Conservation (phyloP, 1,139 yeast species). For the Saccharomycopsis hybrid region DNA sequence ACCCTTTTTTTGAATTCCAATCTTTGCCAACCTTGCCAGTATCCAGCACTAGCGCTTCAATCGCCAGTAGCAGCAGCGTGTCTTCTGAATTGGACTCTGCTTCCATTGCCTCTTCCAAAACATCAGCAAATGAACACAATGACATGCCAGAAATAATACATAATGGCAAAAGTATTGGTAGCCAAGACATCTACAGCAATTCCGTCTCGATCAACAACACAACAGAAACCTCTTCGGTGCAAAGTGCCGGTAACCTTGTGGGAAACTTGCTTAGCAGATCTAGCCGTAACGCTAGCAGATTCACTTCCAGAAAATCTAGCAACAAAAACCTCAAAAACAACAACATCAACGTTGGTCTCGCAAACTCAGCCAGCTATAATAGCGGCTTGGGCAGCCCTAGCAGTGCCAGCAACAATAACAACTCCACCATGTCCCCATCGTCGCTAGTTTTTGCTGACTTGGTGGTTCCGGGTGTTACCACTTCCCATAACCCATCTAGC, state of each 20-base stretch:
- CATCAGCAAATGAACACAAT: background rate
- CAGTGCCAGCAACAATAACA: background rate
- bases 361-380: too few species aligned
- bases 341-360: background rate
- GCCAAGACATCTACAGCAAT: background rate
- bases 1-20: background rate
- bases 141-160: background rate
- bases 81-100: background rate
- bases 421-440: background rate
- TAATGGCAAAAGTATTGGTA: too few species aligned
- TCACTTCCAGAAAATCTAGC: slow-evolving; percentile 6
- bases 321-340: slow-evolving; percentile 4
- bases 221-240: background rate
- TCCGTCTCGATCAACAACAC: background rate
- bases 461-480: background rate
- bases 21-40: background rate
- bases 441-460: background rate
- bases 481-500: background rate
- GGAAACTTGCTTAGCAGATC: background rate
- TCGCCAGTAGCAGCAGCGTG: background rate
- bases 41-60: background rate
- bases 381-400: background rate
- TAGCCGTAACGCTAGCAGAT: background rate
- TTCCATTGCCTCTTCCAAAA: background rate
- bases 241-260: background rate